Evolutionary conservation across 2,329 filamentous ascomycete genomes (phyloP).

Genomic region (Ophiostoma australiae): DNA sequence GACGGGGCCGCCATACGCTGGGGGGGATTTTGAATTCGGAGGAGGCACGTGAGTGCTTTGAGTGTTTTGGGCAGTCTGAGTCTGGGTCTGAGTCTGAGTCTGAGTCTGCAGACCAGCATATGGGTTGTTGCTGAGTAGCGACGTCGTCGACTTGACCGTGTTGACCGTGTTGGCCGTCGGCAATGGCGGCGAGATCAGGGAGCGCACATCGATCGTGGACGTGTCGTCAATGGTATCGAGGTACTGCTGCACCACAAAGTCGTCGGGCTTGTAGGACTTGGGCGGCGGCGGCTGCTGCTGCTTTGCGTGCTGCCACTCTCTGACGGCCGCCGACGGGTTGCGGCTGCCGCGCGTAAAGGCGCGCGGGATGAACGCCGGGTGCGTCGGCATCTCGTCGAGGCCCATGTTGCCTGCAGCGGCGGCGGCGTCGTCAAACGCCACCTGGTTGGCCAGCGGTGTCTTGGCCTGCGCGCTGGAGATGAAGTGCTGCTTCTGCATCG

Average conservation of each 20-base stretch:
- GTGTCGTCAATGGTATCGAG: constrained; percentile 34
- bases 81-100: too few relatives aligned
- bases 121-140: background rate
- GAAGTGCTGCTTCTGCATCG: constrained; percentile 1
- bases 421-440: background rate
- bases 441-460: background rate
- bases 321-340: background rate
- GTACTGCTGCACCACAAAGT: constrained; percentile 38
- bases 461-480: background rate
- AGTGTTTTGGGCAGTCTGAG: background rate
- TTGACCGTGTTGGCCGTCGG: background rate
- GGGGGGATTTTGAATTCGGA: background rate
- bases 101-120: background rate
- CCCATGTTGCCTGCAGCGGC: background rate
- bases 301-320: background rate
- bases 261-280: constrained; percentile 28
- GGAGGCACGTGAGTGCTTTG: background rate
- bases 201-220: constrained; percentile 22
- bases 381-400: constrained; percentile 40
- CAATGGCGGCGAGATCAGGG: constrained; percentile 27
- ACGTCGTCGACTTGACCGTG: background rate
- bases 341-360: constrained; percentile 21
- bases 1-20: background rate
- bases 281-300: too few relatives aligned
- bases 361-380: constrained; percentile 46